A percentile compares a stretch with the other conserved stretches of the same genome.
phyloP scores from a whole-genome alignment of 768 basidiomycete species.

The Daedaleopsis nitida region DNA sequence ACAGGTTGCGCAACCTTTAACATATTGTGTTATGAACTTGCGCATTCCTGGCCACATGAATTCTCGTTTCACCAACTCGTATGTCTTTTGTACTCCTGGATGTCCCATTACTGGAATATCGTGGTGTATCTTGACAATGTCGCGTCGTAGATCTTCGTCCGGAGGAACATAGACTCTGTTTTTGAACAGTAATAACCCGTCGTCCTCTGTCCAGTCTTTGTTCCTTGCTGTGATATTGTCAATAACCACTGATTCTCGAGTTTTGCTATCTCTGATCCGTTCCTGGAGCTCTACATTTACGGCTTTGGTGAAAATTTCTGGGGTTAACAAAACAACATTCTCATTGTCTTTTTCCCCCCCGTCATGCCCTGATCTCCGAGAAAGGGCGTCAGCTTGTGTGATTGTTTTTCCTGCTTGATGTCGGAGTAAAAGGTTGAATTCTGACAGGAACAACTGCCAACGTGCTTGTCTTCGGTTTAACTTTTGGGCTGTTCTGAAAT shows the following conservation, averaged over 20 bases:
- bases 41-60: slow-evolving; percentile 34
- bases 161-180: background rate
- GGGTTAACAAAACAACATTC: background rate
- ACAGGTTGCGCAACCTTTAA: slow-evolving; percentile 31
- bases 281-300: background rate
- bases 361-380: background rate
- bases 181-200: slow-evolving; percentile 26
- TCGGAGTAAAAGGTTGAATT: slow-evolving; percentile 21
- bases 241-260: background rate
- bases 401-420: slow-evolving; percentile 1
- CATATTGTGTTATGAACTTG: slow-evolving; percentile 24
- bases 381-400: slow-evolving; percentile 4
- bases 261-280: background rate
- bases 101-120: slow-evolving; percentile 30
- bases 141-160: background rate
- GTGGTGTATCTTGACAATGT: slow-evolving; percentile 22
- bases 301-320: background rate
- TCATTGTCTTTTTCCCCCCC: slow-evolving; percentile 1
- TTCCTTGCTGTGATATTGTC: slow-evolving; percentile 30
- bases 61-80: slow-evolving; percentile 21
- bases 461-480: slow-evolving; percentile 35
- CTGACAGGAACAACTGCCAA: slow-evolving; percentile 25
- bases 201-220: slow-evolving; percentile 20
- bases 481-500: slow-evolving; percentile 25
- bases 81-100: slow-evolving; percentile 28